Evolutionary conservation across 2,329 filamentous ascomycete genomes (phyloP).

Genomic region (Cercospora sp.): DNA sequence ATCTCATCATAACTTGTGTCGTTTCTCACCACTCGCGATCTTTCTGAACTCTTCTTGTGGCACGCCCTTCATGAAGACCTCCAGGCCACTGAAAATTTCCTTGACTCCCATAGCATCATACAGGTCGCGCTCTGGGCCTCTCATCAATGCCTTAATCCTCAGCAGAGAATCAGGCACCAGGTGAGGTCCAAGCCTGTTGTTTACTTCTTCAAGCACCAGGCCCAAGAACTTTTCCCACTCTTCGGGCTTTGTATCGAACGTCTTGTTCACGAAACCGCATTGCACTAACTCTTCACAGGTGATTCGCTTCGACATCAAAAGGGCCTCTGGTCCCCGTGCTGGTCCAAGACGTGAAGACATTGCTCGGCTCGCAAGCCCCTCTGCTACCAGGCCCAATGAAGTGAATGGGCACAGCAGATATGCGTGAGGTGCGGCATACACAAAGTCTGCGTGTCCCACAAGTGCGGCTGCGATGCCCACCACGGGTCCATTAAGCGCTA

Average conservation of each 20-base stretch:
- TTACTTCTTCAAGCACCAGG: conserved; percentile 74
- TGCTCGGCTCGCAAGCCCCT: conserved; percentile 77
- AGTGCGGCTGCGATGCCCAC: conserved; percentile 86
- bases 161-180: conserved; percentile 75
- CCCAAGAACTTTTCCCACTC: conserved; percentile 69
- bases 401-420: conserved; percentile 92
- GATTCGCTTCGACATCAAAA: conserved; percentile 85
- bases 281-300: conserved; percentile 69
- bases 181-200: conserved; percentile 77
- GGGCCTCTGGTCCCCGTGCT: conserved; percentile 82
- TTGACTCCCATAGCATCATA: conserved; percentile 75
- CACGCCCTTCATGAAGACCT: conserved; percentile 74
- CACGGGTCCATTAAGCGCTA: conserved; percentile 87
- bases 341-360: conserved; percentile 80
- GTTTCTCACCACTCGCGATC: conserved; percentile 84
- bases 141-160: conserved; percentile 81
- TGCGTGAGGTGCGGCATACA: conserved; percentile 78
- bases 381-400: conserved; percentile 83
- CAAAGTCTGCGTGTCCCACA: conserved; percentile 81
- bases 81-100: conserved; percentile 83
- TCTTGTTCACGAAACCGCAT: conserved; percentile 81
- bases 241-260: conserved; percentile 62
- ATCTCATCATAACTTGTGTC: conserved; percentile 74
- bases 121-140: conserved; percentile 68
- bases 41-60: conserved; percentile 88